These are phyloP conservation scores for Syzygium malaccense DNA, from an alignment of 441 rosid genomes.

Conservation along the genomic window DNA sequence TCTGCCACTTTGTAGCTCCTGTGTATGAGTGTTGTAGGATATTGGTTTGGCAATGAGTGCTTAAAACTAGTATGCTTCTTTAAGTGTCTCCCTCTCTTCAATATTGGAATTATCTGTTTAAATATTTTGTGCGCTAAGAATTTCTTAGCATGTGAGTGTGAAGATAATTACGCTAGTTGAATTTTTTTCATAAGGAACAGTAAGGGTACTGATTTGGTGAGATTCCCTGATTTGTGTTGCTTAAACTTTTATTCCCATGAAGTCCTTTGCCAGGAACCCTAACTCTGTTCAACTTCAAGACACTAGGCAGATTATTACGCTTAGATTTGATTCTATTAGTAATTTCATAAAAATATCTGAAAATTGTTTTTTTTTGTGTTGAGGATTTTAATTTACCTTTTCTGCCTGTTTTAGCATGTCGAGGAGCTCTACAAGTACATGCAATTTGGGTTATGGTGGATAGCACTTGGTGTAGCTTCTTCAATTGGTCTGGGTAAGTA, in stretches of 20 bases:
- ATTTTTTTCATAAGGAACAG: background rate
- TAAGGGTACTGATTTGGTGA: background rate
- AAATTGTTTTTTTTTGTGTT: background rate
- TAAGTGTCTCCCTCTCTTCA: background rate
- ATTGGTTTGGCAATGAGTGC: background rate
- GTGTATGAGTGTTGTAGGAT: background rate
- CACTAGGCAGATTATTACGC: background rate
- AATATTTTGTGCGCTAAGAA: background rate
- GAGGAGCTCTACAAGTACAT: constrained; percentile 62
- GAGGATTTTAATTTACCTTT: background rate
- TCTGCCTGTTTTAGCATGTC: constrained; percentile 40
- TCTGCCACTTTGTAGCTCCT: background rate
- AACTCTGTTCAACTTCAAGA: background rate
- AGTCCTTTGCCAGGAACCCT: background rate
- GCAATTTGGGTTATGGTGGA: constrained; percentile 92
- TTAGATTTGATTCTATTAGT: background rate
- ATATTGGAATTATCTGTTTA: background rate
- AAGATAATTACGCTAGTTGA: background rate
- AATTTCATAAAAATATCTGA: background rate
- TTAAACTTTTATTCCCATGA: background rate
- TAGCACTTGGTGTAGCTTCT: constrained; percentile 94
- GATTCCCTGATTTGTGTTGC: background rate
- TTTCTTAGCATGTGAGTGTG: background rate
- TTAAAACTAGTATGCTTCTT: background rate
- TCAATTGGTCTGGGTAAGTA: constrained; percentile 96